Evolutionary conservation across 495 filamentous ascomycete genomes (phyloP).

Genomic region (Xanthoparmelia taractica): DNA sequence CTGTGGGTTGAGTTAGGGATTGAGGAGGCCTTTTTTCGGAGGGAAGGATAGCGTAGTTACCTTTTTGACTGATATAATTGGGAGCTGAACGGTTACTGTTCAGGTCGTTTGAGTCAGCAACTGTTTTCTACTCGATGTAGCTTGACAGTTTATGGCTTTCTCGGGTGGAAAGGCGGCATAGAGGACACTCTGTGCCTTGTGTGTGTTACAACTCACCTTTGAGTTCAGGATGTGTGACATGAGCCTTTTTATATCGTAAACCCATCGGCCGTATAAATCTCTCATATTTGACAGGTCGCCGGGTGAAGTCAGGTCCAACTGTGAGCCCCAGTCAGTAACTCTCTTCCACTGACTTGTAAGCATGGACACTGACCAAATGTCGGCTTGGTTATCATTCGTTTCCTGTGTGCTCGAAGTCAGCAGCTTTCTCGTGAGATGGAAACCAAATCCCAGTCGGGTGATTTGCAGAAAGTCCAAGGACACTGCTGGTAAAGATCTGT

Average conservation of each 20-base stretch:
- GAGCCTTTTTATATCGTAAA: constrained; percentile 69
- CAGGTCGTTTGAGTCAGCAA: background rate
- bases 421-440: constrained; percentile 31
- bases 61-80: constrained; percentile 94
- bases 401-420: constrained; percentile 63
- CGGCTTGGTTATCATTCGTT: constrained; percentile 91
- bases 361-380: constrained; percentile 46
- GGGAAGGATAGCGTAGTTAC: background rate
- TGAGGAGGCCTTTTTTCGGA: background rate
- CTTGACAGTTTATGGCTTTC: background rate
- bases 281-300: constrained; percentile 92
- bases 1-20: background rate
- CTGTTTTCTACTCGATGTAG: background rate
- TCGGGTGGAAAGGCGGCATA: background rate
- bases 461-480: constrained; percentile 17
- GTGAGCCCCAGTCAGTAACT: background rate
- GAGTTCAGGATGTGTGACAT: constrained; percentile 78
- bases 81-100: constrained; percentile 78
- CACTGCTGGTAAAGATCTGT: background rate
- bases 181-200: background rate
- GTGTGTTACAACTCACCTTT: constrained; percentile 26
- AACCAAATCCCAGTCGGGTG: background rate
- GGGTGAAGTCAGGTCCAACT: constrained; percentile 67
- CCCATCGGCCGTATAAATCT: constrained; percentile 62
- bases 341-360: too few relatives aligned